Evolutionary conservation across 2,329 filamentous ascomycete genomes (phyloP), one percentile per base, ranked within the genome.

Genomic region (Colletotrichum sp.): DNA sequence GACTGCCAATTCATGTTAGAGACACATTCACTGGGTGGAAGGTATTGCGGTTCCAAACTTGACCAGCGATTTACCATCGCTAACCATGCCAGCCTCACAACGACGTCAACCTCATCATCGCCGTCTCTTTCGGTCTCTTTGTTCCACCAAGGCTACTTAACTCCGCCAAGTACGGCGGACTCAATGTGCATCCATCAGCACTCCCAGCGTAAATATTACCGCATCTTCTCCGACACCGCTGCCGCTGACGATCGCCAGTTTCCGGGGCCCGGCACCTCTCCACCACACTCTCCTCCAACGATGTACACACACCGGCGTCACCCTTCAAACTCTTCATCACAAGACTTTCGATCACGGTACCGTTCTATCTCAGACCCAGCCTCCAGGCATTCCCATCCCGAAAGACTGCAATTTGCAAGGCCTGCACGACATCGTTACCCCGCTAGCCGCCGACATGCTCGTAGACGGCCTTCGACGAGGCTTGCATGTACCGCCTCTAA

Each of bases 131-230:
- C 85, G 97, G 97, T 5, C 90, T 98, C 9, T 94, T 98, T 77
- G 93, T 99, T 1, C 97, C 97, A 1, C 89, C 90, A 1, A 90
- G 95, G 6, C 92, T 99, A 18, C 88, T 99, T 26, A 87, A 87
- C 26, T 86, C 86, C 2, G 91, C 94, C 28, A 91, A 90, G 80
- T 98, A 98, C 85, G 96, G 96, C 59, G 97, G 97, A 0, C 86
- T 99, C 5, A 99, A 99, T 84, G 90, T 99, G 3, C 97, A 99
- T 82, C 97, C 97, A 2, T 99, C 96, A 1, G 86, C 98, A 32
- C 90, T 99, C 16, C 96, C 96, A 6, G 94, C 97, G 93, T 95
- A 88, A 79, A 88, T 82, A 8, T 8, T 32, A 59, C 30, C 30
- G 39, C 36, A 8, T 32, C 32, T 26, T 28, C 13, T 21, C 34